phyloP scores from a whole-genome alignment of 164 flowering plant genomes.

The Annona squamosa region DNA sequence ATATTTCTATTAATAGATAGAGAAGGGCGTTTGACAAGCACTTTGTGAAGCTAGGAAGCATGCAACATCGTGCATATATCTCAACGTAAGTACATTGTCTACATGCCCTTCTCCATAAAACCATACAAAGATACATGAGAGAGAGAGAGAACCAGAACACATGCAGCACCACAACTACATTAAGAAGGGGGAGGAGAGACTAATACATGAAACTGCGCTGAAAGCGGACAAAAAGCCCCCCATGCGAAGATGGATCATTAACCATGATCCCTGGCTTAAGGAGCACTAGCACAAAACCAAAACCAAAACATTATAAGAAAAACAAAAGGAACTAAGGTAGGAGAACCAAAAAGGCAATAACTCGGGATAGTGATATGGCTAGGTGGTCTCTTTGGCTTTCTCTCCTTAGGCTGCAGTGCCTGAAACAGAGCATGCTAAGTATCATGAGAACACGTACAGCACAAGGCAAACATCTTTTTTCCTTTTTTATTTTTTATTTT shows the following conservation, averaged over 20 bases:
- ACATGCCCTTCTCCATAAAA: constrained; percentile 17
- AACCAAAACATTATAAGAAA: background rate
- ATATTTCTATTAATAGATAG: constrained; percentile 14
- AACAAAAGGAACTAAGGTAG: constrained; percentile 7
- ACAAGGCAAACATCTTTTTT: too few species aligned
- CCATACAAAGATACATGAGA: constrained; percentile 16
- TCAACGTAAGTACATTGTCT: background rate
- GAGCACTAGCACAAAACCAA: constrained; percentile 13
- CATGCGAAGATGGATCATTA: constrained; percentile 16
- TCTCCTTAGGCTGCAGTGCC: constrained; percentile 27
- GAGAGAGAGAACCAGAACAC: constrained; percentile 12
- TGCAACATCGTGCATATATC: constrained; percentile 5
- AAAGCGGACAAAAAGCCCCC: constrained; percentile 22
- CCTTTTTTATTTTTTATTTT: too few species aligned
- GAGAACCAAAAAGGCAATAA: constrained; percentile 10
- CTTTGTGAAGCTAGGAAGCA: constrained; percentile 22
- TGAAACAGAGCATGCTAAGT: constrained; percentile 11
- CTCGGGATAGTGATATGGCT: constrained; percentile 14
- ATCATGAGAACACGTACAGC: background rate
- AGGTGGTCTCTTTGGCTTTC: constrained; percentile 18
- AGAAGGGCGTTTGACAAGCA: constrained; percentile 14
- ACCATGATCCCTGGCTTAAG: constrained; percentile 18
- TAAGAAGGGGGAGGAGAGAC: background rate
- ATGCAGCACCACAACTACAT: constrained; percentile 21
- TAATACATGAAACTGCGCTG: constrained; percentile 20